phyloP scores from a whole-genome alignment of 1,284 basidiomycete species.

The Heterobasidion irregulare region DNA sequence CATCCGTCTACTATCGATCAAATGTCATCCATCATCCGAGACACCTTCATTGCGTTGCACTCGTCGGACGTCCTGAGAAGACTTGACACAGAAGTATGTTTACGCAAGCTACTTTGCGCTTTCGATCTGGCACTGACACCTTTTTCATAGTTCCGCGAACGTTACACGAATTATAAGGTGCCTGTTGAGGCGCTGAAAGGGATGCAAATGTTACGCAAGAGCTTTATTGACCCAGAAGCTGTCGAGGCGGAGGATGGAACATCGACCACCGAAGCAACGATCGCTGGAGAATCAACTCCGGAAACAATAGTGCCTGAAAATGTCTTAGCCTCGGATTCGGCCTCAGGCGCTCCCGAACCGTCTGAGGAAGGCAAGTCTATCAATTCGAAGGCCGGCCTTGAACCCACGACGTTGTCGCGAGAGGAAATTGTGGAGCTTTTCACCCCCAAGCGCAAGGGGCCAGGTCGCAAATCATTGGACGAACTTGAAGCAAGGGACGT shows the following conservation, averaged over 20 bases:
- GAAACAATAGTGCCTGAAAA: not conserved
- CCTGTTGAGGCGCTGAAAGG: conserved; percentile 48
- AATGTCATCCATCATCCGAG: conserved; percentile 87
- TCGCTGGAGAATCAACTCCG: not conserved
- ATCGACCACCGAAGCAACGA: not conserved
- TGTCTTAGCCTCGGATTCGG: no score
- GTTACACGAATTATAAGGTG: conserved; percentile 72
- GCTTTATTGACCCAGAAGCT: not conserved
- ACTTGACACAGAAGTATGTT: conserved; percentile 50
- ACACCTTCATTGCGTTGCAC: conserved; percentile 91
- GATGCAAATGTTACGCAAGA: conserved; percentile 14
- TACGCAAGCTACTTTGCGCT: not conserved
- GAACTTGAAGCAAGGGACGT: not conserved
- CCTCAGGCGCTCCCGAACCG: no score
- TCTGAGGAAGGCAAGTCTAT: no score
- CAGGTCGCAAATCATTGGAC: not conserved
- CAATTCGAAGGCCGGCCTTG: no score
- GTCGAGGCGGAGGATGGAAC: not conserved
- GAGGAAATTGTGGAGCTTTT: not conserved
- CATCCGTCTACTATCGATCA: conserved; percentile 84
- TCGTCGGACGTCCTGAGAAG: conserved; percentile 73
- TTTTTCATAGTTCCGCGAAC: conserved; percentile 58
- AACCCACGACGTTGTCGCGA: not conserved
- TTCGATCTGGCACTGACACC: conserved; percentile 2
- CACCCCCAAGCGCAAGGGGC: not conserved